phyloP scores from a whole-genome alignment of 208 protist genomes.

The Crithidia bombi region DNA sequence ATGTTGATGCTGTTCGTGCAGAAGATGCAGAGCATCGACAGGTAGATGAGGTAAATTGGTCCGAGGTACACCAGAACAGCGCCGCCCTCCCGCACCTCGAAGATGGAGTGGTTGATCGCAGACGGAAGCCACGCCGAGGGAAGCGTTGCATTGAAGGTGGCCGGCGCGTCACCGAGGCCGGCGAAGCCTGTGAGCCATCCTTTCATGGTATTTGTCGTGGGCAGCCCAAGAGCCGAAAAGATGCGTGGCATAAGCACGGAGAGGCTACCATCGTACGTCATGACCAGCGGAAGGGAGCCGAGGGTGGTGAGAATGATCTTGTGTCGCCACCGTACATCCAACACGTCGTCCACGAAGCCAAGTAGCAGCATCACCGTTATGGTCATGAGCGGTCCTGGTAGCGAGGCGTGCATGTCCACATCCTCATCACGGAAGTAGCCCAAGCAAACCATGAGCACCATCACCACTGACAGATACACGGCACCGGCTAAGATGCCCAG shows the following conservation, averaged over 20 bases:
- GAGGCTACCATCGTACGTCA: slow-evolving; percentile 91
- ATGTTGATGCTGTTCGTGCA: slow-evolving; percentile 99
- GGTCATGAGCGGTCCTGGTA: slow-evolving; percentile 90
- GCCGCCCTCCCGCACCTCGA: slow-evolving; percentile 19
- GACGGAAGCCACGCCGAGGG: slow-evolving; percentile 28
- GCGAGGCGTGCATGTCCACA: slow-evolving; percentile 46
- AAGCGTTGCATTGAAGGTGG: background rate
- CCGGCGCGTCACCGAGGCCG: background rate
- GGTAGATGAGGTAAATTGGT: slow-evolving; percentile 95
- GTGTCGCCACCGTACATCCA: slow-evolving; percentile 97
- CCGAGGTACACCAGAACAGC: slow-evolving; percentile 79
- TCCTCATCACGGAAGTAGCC: slow-evolving; percentile 33
- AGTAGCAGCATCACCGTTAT: slow-evolving; percentile 98
- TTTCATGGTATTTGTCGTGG: slow-evolving; percentile 20
- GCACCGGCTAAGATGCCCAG: slow-evolving; percentile 79
- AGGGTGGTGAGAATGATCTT: slow-evolving; percentile 98
- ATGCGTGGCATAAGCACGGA: slow-evolving; percentile 89
- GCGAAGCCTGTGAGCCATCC: slow-evolving; percentile 20
- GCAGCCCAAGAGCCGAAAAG: slow-evolving; percentile 31
- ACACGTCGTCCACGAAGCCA: slow-evolving; percentile 99
- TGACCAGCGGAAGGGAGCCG: slow-evolving; percentile 94
- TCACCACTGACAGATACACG: slow-evolving; percentile 76
- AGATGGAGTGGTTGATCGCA: slow-evolving; percentile 13
- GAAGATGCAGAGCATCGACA: slow-evolving; percentile 97
- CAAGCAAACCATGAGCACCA: slow-evolving; percentile 46